A percentile compares a stretch with the other conserved stretches of the same genome.
These are phyloP conservation scores for Peronospora belbahrii DNA, from an alignment of 352 stramenopile genomes.

Conservation along the genomic window DNA sequence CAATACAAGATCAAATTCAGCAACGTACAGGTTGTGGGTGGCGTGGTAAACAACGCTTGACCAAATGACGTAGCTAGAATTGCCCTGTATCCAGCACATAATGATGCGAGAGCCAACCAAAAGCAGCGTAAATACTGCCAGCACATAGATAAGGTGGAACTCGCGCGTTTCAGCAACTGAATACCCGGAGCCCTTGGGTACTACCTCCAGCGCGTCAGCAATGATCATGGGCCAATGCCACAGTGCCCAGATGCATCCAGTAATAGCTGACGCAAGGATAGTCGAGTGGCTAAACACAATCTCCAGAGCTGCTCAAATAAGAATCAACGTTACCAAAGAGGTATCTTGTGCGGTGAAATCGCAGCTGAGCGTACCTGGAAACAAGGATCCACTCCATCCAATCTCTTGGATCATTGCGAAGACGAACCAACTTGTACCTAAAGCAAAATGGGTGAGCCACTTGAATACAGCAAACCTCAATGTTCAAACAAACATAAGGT, in stretches of 20 bases:
- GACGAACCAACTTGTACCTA: conserved; percentile 84
- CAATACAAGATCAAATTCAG: background rate
- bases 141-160: conserved; percentile 75
- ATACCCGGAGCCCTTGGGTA: conserved; percentile 70
- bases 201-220: conserved; percentile 65
- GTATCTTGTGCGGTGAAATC: conserved; percentile 2
- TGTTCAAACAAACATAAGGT: background rate
- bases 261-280: conserved; percentile 81
- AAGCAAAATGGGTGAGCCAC: conserved; percentile 3
- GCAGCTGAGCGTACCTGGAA: conserved; percentile 45
- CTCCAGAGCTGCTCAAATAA: conserved; percentile 49
- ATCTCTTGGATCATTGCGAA: conserved; percentile 78
- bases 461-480: conserved; percentile 1
- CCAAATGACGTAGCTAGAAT: conserved; percentile 85
- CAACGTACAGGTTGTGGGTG: conserved; percentile 79
- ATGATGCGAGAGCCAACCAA: conserved; percentile 81
- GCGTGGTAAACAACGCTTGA: conserved; percentile 82
- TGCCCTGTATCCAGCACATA: conserved; percentile 88
- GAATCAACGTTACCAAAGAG: background rate
- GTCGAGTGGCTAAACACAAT: conserved; percentile 84
- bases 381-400: conserved; percentile 82
- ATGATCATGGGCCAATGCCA: conserved; percentile 88
- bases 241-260: conserved; percentile 73
- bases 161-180: conserved; percentile 65
- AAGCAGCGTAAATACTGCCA: conserved; percentile 69